Conservation (phyloP, 1,284 basidiomycete species). For the Sporisorium iseilematis-ciliati region DNA sequence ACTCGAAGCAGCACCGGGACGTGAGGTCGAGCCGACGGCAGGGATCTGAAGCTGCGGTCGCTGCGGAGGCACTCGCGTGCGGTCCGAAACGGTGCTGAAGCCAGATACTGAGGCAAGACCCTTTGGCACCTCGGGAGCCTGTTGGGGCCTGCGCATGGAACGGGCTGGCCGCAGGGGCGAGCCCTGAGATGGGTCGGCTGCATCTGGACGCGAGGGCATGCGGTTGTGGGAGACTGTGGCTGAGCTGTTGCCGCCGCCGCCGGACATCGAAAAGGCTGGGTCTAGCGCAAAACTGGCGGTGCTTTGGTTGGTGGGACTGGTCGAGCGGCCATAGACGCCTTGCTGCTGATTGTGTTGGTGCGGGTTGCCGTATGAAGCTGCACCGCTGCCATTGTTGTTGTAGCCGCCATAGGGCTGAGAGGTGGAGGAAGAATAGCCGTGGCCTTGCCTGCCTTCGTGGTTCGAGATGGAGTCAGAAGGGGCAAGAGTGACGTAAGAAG, state of each 20-base stretch:
- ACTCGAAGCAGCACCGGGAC: constrained; percentile 11
- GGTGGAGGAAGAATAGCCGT: constrained; percentile 21
- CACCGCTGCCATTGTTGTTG: neutral
- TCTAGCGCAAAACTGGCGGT: constrained; percentile 47
- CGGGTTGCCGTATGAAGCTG: neutral
- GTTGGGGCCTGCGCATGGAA: constrained; percentile 51
- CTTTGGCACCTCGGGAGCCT: constrained; percentile 34
- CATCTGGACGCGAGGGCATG: constrained; percentile 16
- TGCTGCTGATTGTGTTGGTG: constrained; percentile 11
- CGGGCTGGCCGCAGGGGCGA: constrained; percentile 58
- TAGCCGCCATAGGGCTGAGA: constrained; percentile 11
- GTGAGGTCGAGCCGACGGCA: constrained; percentile 21
- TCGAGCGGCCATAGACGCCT: constrained; percentile 17
- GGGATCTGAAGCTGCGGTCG: constrained; percentile 44
- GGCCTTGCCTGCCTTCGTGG: constrained; percentile 34
- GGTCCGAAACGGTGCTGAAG: constrained; percentile 24
- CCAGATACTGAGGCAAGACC: constrained; percentile 18
- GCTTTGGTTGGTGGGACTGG: constrained; percentile 34
- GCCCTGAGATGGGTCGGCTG: constrained; percentile 8
- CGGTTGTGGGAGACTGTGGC: constrained; percentile 14
- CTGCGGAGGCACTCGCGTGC: constrained; percentile 15
- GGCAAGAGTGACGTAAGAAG: constrained; percentile 47
- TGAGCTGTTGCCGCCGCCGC: constrained; percentile 3
- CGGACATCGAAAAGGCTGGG: constrained; percentile 17
- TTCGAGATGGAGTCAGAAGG: constrained; percentile 55